Evolutionary conservation across 176 grass and related monocot species (phyloP).

Genomic region (Tuctoria greenei): DNA sequence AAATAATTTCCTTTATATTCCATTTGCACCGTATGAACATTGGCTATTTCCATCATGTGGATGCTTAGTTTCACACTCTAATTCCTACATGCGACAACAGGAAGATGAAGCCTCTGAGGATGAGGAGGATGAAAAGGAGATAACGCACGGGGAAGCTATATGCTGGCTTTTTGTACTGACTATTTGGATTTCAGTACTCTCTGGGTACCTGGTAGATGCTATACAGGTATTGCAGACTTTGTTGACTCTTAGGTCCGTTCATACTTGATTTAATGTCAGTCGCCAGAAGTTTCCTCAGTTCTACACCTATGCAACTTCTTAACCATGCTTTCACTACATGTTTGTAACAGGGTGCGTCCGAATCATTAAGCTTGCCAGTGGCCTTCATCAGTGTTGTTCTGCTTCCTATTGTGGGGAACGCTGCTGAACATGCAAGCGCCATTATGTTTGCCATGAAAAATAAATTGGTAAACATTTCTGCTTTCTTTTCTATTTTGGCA

Average conservation of each 20-base stretch:
- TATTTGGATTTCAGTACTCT: constrained; percentile 97
- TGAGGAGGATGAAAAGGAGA: constrained; percentile 69
- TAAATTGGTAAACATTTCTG: constrained; percentile 66
- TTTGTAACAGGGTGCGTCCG: constrained; percentile 80
- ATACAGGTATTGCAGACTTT: constrained; percentile 72
- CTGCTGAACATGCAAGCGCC: constrained; percentile 96
- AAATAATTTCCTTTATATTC: neutral
- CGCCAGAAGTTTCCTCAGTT: neutral
- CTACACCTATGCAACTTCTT: neutral
- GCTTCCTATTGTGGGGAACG: constrained; percentile 96
- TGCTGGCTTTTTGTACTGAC: constrained; percentile 85
- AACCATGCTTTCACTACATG: constrained; percentile 36
- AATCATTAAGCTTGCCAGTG: constrained; percentile 86
- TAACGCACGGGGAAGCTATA: constrained; percentile 79
- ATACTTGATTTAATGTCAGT: constrained; percentile 12
- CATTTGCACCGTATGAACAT: neutral
- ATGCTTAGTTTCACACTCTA: constrained; percentile 5
- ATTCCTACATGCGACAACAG: constrained; percentile 39
- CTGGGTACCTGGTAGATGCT: constrained; percentile 91
- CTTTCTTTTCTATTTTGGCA: constrained; percentile 10
- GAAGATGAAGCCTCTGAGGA: constrained; percentile 57
- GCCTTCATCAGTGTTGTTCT: constrained; percentile 99
- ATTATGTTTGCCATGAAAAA: constrained; percentile 99
- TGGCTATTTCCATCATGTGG: neutral
- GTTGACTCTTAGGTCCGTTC: constrained; percentile 10